A percentile compares a stretch with the other conserved stretches of the same genome.
phyloP scores from a whole-genome alignment of 2,329 filamentous ascomycete species.

The Alternaria sp. region DNA sequence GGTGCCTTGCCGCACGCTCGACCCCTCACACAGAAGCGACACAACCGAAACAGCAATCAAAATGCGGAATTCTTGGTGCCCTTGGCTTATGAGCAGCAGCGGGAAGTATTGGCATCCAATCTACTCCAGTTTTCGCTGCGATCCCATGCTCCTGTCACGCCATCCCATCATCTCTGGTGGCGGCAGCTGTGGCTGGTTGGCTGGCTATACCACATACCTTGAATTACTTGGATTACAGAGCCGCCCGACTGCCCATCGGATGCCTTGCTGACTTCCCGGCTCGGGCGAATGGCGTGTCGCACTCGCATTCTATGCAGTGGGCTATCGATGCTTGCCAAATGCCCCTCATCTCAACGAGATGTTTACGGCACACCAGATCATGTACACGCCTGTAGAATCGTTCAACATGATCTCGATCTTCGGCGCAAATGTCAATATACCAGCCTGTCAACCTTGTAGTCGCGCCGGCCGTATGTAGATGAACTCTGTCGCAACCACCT shows the following conservation, averaged over 20 bases:
- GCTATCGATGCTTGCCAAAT: background rate
- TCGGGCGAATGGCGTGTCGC: conserved; percentile 1
- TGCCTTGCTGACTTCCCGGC: background rate
- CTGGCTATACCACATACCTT: background rate
- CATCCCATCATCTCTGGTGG: background rate
- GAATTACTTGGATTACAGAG: background rate
- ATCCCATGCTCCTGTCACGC: background rate
- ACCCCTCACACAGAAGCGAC: background rate
- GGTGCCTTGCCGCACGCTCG: background rate
- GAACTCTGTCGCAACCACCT: background rate
- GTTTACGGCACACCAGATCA: background rate
- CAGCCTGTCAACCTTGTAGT: background rate
- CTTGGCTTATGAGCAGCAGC: conserved; percentile 1
- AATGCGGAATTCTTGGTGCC: conserved; percentile 6
- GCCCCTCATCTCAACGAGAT: background rate
- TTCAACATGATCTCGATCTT: background rate
- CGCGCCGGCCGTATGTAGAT: background rate
- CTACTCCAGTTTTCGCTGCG: background rate
- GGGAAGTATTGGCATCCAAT: conserved; percentile 7
- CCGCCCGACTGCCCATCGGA: background rate
- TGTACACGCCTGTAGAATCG: background rate
- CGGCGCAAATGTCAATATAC: background rate
- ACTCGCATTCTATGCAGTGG: background rate
- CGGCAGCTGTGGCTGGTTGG: background rate
- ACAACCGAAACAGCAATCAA: conserved; percentile 4